Evolutionary conservation across 139 green algal genomes (phyloP), one percentile per base, ranked within the genome.

Genomic region (Micractinium sp.): DNA sequence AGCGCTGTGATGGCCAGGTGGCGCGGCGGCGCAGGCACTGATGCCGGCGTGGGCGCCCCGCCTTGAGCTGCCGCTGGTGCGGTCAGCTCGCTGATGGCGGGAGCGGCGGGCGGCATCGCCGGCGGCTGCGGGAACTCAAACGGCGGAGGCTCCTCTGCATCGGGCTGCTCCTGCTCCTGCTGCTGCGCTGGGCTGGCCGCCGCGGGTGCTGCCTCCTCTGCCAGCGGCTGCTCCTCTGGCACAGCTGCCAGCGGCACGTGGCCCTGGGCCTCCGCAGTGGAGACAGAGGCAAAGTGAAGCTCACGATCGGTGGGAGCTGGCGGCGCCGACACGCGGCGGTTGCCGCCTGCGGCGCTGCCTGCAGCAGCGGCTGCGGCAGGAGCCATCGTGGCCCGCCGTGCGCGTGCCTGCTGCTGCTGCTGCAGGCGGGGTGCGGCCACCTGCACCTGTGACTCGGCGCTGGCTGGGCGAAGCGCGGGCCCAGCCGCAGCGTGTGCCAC

Each of bases 1-100:
- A 93, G 90, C 25, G 79, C 81, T 23, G 88, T 81, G 74, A 93
- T 79, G 15, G 90, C 90, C 63, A 84, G 74, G 22, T 84, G 22
- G 9, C 85, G 85, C 35, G 85, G 85, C 33, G 85, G 85, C 47
- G 85, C 67, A 41, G 85, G 31, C 31, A 88, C n/a, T 0, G 85
- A 74, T 47, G 29, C 85, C n/a, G 85, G 71, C 29, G 85, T 88
- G 41, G 41, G 66, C 35, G 23, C 82, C 29, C 60, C 27, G 35
- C 20, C 0, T 63, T 15, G 35, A 22, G 31, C 63, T 13, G 63
- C 84, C n/a, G 9, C 82, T 2, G 39, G 36, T 4, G 47, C 85
- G 29, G 71, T 69, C 38, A 60, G 29, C 41, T 71, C 19, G 69
- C 85, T 71, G 71, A 73, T 18, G 1, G 85, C 35, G 3, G 47